These are phyloP conservation scores for Schizophyllum commune DNA, from an alignment of 1,284 basidiomycete genomes.

Conservation along the genomic window DNA sequence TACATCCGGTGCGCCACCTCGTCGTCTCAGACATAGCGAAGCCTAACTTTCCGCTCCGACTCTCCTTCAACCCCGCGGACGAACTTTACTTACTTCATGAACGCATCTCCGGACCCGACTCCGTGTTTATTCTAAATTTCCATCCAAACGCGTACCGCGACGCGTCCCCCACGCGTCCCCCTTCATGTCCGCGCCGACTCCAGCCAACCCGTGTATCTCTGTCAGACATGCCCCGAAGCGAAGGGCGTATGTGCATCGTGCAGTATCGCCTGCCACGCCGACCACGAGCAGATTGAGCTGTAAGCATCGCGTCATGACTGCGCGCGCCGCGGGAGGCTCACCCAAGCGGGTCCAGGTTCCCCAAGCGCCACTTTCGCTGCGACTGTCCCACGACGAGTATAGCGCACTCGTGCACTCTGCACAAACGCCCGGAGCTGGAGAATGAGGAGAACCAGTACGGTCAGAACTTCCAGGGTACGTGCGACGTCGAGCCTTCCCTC, in stretches of 20 bases:
- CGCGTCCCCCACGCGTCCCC: no score
- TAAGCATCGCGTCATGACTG: conserved; percentile 16
- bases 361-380: conserved; percentile 71
- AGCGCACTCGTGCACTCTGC: conserved; percentile 53
- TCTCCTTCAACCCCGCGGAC: neutral
- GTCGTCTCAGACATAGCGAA: neutral
- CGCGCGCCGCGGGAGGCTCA: no score
- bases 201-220: conserved; percentile 70
- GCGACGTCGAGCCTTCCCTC: no score
- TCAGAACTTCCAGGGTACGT: conserved; percentile 53
- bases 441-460: conserved; percentile 59
- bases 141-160: neutral
- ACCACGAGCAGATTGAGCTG: conserved; percentile 76
- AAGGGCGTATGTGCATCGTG: conserved; percentile 68
- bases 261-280: conserved; percentile 72
- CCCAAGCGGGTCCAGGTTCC: conserved; percentile 38
- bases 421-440: conserved; percentile 39
- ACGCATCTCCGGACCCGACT: no score
- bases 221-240: conserved; percentile 58
- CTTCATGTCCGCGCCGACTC: neutral
- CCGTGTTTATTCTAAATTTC: no score
- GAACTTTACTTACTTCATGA: conserved; percentile 1
- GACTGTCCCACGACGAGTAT: conserved; percentile 68
- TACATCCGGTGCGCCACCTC: conserved; percentile 33
- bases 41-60: no score